Evolutionary conservation across 2,329 filamentous ascomycete species (phyloP).

Genomic region (Xylariales sp.): DNA sequence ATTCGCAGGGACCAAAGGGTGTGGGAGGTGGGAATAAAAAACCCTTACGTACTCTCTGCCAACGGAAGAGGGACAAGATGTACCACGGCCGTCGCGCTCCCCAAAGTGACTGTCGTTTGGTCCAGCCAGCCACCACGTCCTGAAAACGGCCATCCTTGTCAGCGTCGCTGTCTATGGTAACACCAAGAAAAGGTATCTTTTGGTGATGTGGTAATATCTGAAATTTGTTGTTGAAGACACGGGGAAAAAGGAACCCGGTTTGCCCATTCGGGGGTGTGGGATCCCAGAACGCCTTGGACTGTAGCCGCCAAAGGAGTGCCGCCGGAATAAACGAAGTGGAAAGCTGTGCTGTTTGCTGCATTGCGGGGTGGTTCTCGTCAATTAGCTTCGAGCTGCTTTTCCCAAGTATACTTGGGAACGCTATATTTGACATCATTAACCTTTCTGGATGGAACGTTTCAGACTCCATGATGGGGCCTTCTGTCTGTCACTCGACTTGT

Average conservation of each 20-base stretch:
- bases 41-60: conserved; percentile 1
- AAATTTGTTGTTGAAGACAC: not conserved
- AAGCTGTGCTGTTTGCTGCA: not conserved
- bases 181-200: not conserved
- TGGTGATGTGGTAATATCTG: too few species aligned
- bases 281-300: conserved; percentile 22
- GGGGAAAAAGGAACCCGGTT: not conserved
- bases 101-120: conserved; percentile 3
- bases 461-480: not conserved
- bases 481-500: not conserved
- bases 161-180: not conserved
- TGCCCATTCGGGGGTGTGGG: not conserved
- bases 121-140: not conserved
- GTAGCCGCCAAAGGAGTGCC: conserved; percentile 16
- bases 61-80: not conserved
- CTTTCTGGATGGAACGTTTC: too few species aligned
- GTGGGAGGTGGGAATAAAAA: not conserved
- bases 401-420: not conserved
- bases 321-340: not conserved
- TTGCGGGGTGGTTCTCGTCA: not conserved
- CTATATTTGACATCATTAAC: not conserved
- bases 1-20: not conserved
- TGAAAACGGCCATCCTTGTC: not conserved
- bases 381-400: not conserved
- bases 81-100: conserved; percentile 7